Base-by-base conservation (phyloP, 164 flowering plant genomes). In the Annona cherimola region DNA sequence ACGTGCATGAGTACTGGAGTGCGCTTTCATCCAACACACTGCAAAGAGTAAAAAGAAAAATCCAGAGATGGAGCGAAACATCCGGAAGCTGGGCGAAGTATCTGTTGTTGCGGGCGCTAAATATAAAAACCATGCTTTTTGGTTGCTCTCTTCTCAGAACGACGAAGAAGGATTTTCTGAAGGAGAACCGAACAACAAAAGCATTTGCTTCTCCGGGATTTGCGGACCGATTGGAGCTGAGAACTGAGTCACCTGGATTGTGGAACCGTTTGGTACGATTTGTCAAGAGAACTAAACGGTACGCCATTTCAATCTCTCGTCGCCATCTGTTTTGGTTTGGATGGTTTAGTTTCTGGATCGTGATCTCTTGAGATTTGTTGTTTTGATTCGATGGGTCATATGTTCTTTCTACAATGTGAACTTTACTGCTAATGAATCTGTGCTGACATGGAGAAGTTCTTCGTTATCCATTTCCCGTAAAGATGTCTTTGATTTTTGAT, bases 231-330 rank as follows among this genome's bases (percentile, higher is more conserved):
- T 68, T 74, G 16, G 76, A 12, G 20, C 78, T 45, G 86, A 74
- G 42, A 72, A 70, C 86, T 76, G 69, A 80, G 87, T 81, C 74
- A 86, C 73, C 75, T 71, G 89, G 89, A 84, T 68, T 73, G 83
- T 44, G 82, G 85, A 77, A 73, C 43, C 71, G 81, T 75, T 68
- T 18, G 75, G 82, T 55, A 63, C 74, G 76, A 69, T 42, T 74
- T 26, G 35, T 26, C 68, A 55, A n/a, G 9, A 68, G 26, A 44
- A 26, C 44, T 14, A 19, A 19, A 68, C 14, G 50, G 76, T 74
- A 69, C 63, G 76, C 69, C 1, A 59, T 63, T 1, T 11, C 3
- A 14, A 12, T 64, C 42, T 63, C 3, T 43, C 26, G 7, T 64
- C 18, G 41, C 44, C 41, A 9, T 39, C 26, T 3, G 26, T 61